These are phyloP conservation scores for Pestalotiopsis sp. DNA, from an alignment of 2,329 filamentous ascomycete genomes.

Conservation along the genomic window DNA sequence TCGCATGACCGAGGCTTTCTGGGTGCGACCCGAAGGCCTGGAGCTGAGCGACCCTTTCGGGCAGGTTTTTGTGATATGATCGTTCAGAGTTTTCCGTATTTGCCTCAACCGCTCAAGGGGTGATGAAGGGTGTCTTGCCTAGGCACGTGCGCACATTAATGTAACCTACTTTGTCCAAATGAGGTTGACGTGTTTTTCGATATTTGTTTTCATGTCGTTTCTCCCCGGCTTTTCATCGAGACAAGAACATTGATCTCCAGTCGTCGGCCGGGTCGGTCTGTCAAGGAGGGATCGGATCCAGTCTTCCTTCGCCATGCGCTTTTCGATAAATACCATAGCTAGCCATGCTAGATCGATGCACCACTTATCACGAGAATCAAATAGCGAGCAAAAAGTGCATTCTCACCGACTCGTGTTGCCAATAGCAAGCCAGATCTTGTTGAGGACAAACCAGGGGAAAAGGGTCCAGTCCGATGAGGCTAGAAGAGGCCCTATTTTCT, in stretches of 20 bases:
- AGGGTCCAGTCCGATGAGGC: slow-evolving; percentile 2
- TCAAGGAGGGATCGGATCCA: background rate
- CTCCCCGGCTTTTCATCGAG: background rate
- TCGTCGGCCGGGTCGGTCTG: background rate
- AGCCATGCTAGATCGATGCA: background rate
- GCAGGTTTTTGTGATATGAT: background rate
- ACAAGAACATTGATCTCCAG: background rate
- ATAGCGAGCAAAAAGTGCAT: background rate
- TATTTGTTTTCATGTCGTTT: background rate
- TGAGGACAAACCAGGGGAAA: background rate
- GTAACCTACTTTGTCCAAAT: background rate
- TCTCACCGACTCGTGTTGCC: slow-evolving; percentile 1
- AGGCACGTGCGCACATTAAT: background rate
- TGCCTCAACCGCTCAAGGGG: background rate
- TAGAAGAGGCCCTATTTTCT: background rate
- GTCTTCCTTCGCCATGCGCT: background rate
- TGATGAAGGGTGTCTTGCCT: background rate
- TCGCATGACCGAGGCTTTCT: background rate
- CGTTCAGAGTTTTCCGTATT: background rate
- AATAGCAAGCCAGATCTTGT: background rate
- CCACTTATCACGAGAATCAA: background rate
- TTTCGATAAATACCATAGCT: background rate
- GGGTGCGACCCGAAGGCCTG: background rate
- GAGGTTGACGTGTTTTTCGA: background rate
- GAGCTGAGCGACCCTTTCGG: background rate